Conservation (phyloP, 73 alveolate species). For the Paramecium octaurelia region DNA sequence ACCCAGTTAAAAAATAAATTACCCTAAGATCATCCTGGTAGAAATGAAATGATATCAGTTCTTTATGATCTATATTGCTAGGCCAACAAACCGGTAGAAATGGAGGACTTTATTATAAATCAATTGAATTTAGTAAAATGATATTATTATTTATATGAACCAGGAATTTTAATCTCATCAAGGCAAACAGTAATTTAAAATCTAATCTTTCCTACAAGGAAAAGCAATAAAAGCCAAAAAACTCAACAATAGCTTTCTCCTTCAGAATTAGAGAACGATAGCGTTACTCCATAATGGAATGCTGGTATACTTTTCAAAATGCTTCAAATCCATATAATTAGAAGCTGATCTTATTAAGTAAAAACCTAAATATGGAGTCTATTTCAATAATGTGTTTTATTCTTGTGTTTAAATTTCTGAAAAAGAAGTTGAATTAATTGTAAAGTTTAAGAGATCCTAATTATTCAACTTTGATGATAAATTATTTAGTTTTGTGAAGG, state of each 20-base stretch:
- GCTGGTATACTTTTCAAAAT: not conserved
- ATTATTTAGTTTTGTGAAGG: not conserved
- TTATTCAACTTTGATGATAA: not conserved
- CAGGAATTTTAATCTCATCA: not conserved
- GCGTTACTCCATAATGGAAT: not conserved
- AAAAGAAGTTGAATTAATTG: not conserved
- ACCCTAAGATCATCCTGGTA: slow-evolving; percentile 32
- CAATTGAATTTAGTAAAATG: not conserved
- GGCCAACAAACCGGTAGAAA: not conserved
- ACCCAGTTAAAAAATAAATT: not conserved
- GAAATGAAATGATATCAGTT: not conserved
- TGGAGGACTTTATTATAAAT: not conserved
- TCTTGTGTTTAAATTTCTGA: not conserved
- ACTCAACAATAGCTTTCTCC: not conserved
- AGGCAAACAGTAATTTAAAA: not conserved
- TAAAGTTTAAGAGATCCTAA: not conserved
- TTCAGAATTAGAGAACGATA: not conserved
- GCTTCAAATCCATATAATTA: not conserved
- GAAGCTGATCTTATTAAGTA: not conserved
- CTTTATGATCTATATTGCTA: not conserved
- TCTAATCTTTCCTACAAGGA: not conserved
- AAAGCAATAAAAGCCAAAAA: not conserved
- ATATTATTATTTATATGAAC: not conserved
- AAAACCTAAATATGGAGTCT: not conserved
- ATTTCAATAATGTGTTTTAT: not conserved